Conservation (phyloP, 129 eudicot species). For the sunflower (Helianthus annuus) region DNA sequence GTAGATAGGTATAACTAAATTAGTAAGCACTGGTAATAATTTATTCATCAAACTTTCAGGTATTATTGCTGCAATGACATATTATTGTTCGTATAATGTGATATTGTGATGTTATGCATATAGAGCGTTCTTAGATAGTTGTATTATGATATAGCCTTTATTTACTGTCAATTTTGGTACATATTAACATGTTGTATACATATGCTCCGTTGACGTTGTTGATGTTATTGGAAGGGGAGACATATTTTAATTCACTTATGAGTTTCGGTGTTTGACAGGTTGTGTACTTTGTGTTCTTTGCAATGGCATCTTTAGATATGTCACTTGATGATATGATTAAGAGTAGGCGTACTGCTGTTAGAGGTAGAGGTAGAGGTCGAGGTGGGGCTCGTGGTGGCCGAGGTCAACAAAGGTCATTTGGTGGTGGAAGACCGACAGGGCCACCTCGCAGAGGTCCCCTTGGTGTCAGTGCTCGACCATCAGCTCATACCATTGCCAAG, state of each 20-base stretch:
- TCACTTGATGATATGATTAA: slow-evolving; percentile 80
- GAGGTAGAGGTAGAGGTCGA: slow-evolving; percentile 42
- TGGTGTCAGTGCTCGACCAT: slow-evolving; percentile 67
- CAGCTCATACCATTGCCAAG: slow-evolving; percentile 80
- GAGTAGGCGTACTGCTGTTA: slow-evolving; percentile 55
- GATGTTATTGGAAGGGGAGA: not conserved
- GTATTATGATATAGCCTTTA: not conserved
- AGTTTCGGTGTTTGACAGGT: slow-evolving; percentile 11
- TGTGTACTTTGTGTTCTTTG: not conserved
- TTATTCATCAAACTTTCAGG: not conserved
- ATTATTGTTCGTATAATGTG: not conserved
- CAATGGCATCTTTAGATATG: slow-evolving; percentile 77
- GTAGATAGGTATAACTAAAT: not conserved
- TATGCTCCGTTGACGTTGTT: not conserved
- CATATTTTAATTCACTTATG: not conserved
- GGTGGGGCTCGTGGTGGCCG: slow-evolving; percentile 67
- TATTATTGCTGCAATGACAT: not conserved
- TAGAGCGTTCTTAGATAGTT: not conserved
- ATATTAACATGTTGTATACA: not conserved
- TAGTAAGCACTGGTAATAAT: not conserved
- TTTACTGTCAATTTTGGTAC: not conserved
- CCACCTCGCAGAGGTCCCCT: slow-evolving; percentile 66
- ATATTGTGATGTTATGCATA: not conserved
- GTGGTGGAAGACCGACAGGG: slow-evolving; percentile 44
- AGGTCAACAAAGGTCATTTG: slow-evolving; percentile 26